Conservation (phyloP, 2,329 filamentous ascomycete species). For the Cordyceps tenuipes region DNA sequence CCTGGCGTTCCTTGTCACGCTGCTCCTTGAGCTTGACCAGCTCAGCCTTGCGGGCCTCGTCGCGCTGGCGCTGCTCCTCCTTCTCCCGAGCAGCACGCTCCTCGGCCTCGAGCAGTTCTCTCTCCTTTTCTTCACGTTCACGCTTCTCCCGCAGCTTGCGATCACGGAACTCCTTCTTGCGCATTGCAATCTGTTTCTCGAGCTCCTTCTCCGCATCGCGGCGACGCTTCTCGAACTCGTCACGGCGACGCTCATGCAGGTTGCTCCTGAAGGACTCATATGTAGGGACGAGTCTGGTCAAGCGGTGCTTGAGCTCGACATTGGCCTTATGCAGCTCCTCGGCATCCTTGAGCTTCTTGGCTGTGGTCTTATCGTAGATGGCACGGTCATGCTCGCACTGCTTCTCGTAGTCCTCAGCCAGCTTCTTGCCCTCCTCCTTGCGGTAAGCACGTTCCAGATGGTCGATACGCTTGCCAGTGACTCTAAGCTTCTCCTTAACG, state of each 20-base stretch:
- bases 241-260: slow-evolving; percentile 78
- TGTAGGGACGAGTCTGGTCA: slow-evolving; percentile 71
- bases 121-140: slow-evolving; percentile 78
- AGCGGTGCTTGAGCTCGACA: slow-evolving; percentile 86
- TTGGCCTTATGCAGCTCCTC: slow-evolving; percentile 87
- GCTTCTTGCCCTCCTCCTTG: slow-evolving; percentile 89
- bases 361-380: slow-evolving; percentile 72
- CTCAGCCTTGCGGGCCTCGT: slow-evolving; percentile 70
- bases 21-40: slow-evolving; percentile 59
- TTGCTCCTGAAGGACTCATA: slow-evolving; percentile 80
- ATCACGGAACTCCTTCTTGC: slow-evolving; percentile 83
- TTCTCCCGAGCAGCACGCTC: slow-evolving; percentile 74
- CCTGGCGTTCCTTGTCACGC: slow-evolving; percentile 59
- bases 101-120: slow-evolving; percentile 70
- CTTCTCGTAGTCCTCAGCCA: slow-evolving; percentile 73
- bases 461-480: slow-evolving; percentile 92
- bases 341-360: slow-evolving; percentile 68
- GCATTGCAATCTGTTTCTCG: slow-evolving; percentile 79
- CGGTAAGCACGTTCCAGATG: slow-evolving; percentile 95
- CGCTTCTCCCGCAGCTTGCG: slow-evolving; percentile 72
- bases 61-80: slow-evolving; percentile 70
- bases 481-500: slow-evolving; percentile 79
- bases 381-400: slow-evolving; percentile 73
- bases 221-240: slow-evolving; percentile 92
- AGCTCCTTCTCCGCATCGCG: slow-evolving; percentile 88